phyloP scores from a whole-genome alignment of 2,329 filamentous ascomycete genomes.

The Nemania sp. region DNA sequence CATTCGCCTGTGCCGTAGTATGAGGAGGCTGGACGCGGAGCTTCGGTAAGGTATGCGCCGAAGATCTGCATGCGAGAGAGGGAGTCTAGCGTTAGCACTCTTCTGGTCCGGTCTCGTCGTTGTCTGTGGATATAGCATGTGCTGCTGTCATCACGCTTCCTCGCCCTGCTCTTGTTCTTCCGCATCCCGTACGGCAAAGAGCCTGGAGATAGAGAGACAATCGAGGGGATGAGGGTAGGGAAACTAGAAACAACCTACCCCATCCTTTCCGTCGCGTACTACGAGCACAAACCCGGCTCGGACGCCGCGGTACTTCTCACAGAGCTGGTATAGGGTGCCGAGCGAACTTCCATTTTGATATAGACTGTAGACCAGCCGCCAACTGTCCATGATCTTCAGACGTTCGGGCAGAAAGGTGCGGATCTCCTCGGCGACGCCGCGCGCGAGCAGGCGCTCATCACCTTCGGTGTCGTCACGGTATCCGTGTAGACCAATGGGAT shows the following conservation, averaged over 20 bases:
- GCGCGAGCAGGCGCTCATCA: conserved; percentile 68
- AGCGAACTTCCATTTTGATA: conserved; percentile 91
- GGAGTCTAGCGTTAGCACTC: conserved; percentile 9
- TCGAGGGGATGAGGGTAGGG: background rate
- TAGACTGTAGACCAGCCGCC: conserved; percentile 84
- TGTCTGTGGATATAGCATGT: background rate
- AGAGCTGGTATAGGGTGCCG: conserved; percentile 81
- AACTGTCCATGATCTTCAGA: conserved; percentile 83
- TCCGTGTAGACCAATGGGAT: conserved; percentile 72
- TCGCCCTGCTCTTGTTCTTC: background rate
- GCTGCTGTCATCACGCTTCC: background rate
- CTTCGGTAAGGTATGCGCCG: conserved; percentile 90
- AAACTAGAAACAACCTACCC: conserved; percentile 56
- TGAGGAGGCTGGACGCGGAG: conserved; percentile 76
- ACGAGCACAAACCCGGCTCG: conserved; percentile 90
- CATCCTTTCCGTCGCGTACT: conserved; percentile 74
- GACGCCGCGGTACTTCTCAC: conserved; percentile 65
- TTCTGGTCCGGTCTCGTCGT: background rate
- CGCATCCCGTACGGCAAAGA: background rate
- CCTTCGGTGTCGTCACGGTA: conserved; percentile 63
- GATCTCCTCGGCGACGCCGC: conserved; percentile 86
- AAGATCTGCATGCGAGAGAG: conserved; percentile 62
- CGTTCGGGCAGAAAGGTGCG: conserved; percentile 84
- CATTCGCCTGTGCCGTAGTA: conserved; percentile 98
- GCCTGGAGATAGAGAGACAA: background rate